Base-by-base conservation (phyloP, 495 filamentous ascomycete species). In the Aspergillus biplanus region DNA sequence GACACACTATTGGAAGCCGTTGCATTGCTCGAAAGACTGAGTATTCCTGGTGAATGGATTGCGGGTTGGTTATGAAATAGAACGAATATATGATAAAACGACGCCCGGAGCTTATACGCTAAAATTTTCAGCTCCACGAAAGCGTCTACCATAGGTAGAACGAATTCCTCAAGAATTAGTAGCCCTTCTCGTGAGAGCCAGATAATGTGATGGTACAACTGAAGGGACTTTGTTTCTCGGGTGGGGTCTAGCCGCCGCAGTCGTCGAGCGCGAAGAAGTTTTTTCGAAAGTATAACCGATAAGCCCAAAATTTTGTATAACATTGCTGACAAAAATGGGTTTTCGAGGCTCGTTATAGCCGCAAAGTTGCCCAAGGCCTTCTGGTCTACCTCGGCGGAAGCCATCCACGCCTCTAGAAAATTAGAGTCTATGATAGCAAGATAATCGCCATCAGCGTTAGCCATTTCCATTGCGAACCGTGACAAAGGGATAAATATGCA, bases 61-160 rank as follows among this genome's bases (percentile, higher is more conserved):
- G 82, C 78, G 8, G 87, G 87, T 53, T 87, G 79, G 75, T 97
- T 97, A 78, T 97, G 92, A 71, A 97, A 99, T 15, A 97, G 83
- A 56, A 97, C 96, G 71, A 96, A 97, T 62, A 99, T 92, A 78
- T 99, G 95, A 68, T 95, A 94, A 69, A 97, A 97, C 32, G 89
- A 93, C 6, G 96, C 95, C 61, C 92, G 88, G 21, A 99, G 84
- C 76, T 98, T 99, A 76, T 90, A 90, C 7, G 90, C 87, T 55
- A 99, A 85, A 9, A 98, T 93, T 67, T 92, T 92, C 21, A 93
- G 84, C 73, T 91, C 93, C 67, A 87, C 75, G 67, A 86, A 88
- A 44, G 82, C 78, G 31, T 84, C 80, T 0, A 93, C 86, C 82
- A 91, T 86, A 2, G 93, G 93, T 5, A 97, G 76, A 46, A 99